Percentiles rank a stretch among this genome's conserved stretches.
Conservation (phyloP, 176 grass and related monocot genomes). For the Thinopyrum elongatum region DNA sequence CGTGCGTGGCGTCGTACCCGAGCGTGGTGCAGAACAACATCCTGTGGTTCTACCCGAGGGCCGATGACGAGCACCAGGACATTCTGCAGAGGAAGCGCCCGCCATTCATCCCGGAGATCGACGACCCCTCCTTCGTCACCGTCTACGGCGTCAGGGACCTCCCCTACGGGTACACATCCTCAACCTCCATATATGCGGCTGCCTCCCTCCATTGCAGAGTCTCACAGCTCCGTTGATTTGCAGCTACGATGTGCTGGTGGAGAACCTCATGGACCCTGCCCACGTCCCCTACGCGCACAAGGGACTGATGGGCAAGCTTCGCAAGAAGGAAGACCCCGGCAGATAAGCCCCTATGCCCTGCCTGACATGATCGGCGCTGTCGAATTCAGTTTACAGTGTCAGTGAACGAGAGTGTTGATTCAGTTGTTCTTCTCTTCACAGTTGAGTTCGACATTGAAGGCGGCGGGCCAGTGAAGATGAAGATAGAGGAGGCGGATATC, state of each 20-base stretch:
- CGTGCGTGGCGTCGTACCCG: conserved; percentile 78
- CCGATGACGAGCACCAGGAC: conserved; percentile 49
- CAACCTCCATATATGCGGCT: neutral
- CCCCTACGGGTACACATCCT: conserved; percentile 46
- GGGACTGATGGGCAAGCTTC: conserved; percentile 48
- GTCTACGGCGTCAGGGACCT: conserved; percentile 61
- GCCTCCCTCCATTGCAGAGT: neutral
- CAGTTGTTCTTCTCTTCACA: conserved; percentile 44
- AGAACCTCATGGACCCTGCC: conserved; percentile 90
- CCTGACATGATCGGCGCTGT: neutral
- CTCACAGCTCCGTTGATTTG: neutral
- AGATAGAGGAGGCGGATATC: conserved; percentile 42
- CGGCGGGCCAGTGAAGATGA: conserved; percentile 60
- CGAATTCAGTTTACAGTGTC: neutral
- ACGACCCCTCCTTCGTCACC: conserved; percentile 68
- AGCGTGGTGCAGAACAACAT: conserved; percentile 75
- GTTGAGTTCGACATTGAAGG: conserved; percentile 68
- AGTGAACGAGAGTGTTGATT: neutral
- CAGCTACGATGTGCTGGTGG: conserved; percentile 77
- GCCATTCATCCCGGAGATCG: conserved; percentile 63
- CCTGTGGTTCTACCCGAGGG: conserved; percentile 86
- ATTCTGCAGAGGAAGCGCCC: conserved; percentile 56
- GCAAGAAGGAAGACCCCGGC: conserved; percentile 48
- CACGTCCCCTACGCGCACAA: conserved; percentile 80
- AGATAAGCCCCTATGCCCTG: conserved; percentile 63